These are phyloP conservation scores for Mycocalia duriaeana DNA, from an alignment of 1,284 basidiomycete genomes.

Conservation along the genomic window DNA sequence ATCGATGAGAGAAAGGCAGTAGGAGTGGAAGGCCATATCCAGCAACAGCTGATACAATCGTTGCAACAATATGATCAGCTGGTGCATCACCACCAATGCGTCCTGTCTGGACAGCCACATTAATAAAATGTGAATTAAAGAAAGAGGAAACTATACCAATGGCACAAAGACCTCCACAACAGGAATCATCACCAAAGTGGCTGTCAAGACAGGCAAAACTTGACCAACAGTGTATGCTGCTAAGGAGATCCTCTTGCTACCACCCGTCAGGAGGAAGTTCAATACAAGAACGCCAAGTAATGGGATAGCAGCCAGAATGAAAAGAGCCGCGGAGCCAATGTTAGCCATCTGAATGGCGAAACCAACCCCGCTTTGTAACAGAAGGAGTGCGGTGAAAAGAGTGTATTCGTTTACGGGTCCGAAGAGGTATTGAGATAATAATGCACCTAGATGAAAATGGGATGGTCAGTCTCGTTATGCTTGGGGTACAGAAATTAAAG, in stretches of 20 bases:
- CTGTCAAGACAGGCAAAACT: slow-evolving; percentile 59
- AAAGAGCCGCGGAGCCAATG: slow-evolving; percentile 67
- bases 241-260: slow-evolving; percentile 41
- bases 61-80: slow-evolving; percentile 86
- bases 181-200: slow-evolving; percentile 64
- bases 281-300: slow-evolving; percentile 48
- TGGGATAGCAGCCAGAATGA: slow-evolving; percentile 54
- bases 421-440: slow-evolving; percentile 53
- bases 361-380: slow-evolving; percentile 53
- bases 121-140: background rate
- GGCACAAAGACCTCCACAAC: slow-evolving; percentile 91
- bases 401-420: slow-evolving; percentile 54
- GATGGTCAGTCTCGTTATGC: background rate
- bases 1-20: slow-evolving; percentile 74
- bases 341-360: slow-evolving; percentile 53
- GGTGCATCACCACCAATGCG: slow-evolving; percentile 76
- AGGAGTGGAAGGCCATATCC: slow-evolving; percentile 62
- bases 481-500: background rate
- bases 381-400: slow-evolving; percentile 56
- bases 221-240: slow-evolving; percentile 66
- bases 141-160: slow-evolving; percentile 47
- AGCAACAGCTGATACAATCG: slow-evolving; percentile 60
- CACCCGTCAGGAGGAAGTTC: slow-evolving; percentile 39
- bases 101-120: slow-evolving; percentile 47
- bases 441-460: slow-evolving; percentile 37